Evolutionary conservation across 148 eudicot genomes (phyloP).

Genomic region (Amaranthus cruentus): DNA sequence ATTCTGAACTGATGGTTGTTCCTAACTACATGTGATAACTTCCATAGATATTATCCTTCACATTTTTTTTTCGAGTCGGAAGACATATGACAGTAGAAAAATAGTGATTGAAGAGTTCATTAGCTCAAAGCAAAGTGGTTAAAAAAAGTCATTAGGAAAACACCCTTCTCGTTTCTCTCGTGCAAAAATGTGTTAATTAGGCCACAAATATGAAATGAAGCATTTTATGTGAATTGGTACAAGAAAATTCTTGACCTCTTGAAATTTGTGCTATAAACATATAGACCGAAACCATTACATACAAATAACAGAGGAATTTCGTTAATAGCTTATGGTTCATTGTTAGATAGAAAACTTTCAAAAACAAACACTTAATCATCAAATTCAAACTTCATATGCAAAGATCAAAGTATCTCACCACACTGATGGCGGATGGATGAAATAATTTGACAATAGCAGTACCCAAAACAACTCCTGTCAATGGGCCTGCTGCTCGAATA

Average conservation of each 20-base stretch:
- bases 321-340: background rate
- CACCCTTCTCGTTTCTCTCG: background rate
- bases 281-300: background rate
- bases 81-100: no score
- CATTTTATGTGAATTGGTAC: background rate
- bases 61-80: no score
- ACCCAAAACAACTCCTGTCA: constrained; percentile 90
- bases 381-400: background rate
- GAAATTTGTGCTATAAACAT: background rate
- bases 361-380: background rate
- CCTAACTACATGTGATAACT: no score
- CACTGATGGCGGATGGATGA: constrained; percentile 77
- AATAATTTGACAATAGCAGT: constrained; percentile 72
- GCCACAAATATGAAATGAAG: constrained; percentile 2
- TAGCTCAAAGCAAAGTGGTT: no score
- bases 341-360: background rate
- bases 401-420: constrained; percentile 58
- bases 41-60: no score
- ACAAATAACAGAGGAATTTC: background rate
- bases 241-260: background rate
- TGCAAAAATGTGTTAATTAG: background rate
- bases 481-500: constrained; percentile 89
- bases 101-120: no score
- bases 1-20: no score
- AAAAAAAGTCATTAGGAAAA: no score